Evolutionary conservation across 495 filamentous ascomycete genomes (phyloP), one percentile per base, ranked within the genome.

Genomic region (Neurospora sp.): DNA sequence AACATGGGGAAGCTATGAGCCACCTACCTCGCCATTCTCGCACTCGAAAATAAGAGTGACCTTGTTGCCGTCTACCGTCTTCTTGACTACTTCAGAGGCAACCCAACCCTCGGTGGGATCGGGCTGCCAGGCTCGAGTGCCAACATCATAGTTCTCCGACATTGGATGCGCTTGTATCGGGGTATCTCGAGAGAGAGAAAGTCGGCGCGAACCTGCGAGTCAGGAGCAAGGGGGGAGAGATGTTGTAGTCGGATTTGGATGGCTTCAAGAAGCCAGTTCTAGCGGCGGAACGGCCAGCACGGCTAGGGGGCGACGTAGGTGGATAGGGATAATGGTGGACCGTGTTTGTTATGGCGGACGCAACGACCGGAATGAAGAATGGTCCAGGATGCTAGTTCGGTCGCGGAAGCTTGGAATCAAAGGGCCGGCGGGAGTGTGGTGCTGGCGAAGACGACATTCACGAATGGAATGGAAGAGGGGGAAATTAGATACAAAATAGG

Each of bases 121-220:
- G 75, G 96, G 93, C 88, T 98, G 94, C 96, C 96, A 99, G 82
- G 94, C 96, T 88, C 92, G 89, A 76, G 96, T 98, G 76, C 95
- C 96, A 77, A 98, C 90, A 89, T 98, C 96, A 83, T 97, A 99
- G 79, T 87, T 93, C 85, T 97, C 93, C 86, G 94, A 93, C 96
- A 98, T 97, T 81, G 79, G 77, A 72, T 76, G 76, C 75, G 77
- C 71, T 76, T 75, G 72, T 72, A 71, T 71, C 54, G 48, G 66
- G 72, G 69, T 71, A 70, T 71, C 27, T 39, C 69, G 70, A 46
- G 46, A 66, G 62, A 54, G 72, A 59, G 48, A 72, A 69, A 69
- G 69, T 72, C 41, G 71, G 41, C 48, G 70, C 41, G 48, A 59
- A 59, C 48, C 48, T 59, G 48, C 39, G 37, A 72, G 74, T 75